These are phyloP conservation scores for Inga oerstediana DNA, from an alignment of 306 rosid genomes.

Conservation along the genomic window DNA sequence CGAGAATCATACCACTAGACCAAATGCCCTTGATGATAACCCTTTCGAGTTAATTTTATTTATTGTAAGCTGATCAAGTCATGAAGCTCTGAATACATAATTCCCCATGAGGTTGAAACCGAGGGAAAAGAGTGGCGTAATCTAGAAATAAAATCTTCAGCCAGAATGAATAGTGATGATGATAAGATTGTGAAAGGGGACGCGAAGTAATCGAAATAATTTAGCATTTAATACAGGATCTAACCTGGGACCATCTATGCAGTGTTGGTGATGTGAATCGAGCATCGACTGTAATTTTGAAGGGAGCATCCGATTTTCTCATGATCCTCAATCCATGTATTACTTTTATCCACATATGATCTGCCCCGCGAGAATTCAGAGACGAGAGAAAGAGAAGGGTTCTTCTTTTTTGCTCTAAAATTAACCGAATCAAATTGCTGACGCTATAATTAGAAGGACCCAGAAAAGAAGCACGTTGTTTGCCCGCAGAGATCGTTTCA, in stretches of 20 bases:
- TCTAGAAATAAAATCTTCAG: background rate
- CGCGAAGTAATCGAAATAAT: background rate
- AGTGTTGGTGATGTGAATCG: background rate
- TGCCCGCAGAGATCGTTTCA: background rate
- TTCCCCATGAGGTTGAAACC: background rate
- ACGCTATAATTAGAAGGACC: background rate
- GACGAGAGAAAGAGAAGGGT: background rate
- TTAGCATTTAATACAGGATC: background rate
- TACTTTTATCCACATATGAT: background rate
- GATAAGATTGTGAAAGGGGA: conserved; percentile 27
- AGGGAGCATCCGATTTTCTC: conserved; percentile 8
- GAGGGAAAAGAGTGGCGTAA: background rate
- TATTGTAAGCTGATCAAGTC: background rate
- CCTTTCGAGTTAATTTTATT: rapidly evolving
- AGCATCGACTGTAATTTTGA: background rate
- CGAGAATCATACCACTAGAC: conserved; percentile 30
- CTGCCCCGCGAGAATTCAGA: background rate
- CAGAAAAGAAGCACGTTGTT: background rate
- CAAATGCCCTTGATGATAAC: background rate
- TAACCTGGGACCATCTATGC: conserved; percentile 6
- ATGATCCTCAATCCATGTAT: background rate
- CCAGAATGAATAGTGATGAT: background rate
- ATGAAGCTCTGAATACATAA: background rate
- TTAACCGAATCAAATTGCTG: background rate
- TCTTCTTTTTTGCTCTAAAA: background rate